Evolutionary conservation across 2,329 filamentous ascomycete species (phyloP), one percentile per base, ranked within the genome.

Genomic region (Phaeosphaeria sp.): DNA sequence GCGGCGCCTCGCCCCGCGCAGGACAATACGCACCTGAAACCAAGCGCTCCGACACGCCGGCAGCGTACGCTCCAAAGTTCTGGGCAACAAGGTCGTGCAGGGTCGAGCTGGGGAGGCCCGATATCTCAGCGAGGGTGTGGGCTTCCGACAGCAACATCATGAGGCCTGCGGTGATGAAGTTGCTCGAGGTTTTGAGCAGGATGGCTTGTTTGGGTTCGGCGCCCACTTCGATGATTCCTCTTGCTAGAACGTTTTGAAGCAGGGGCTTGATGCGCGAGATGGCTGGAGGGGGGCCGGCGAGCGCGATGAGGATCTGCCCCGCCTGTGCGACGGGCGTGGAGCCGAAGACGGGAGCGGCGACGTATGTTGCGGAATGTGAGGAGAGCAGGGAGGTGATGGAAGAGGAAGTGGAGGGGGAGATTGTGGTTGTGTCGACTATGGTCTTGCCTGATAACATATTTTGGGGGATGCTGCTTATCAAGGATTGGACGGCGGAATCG

Each of bases 101-200:
- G 0, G 76, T 73, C 0, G 75, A 61, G 7, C 71, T 74, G 0
- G 79, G 76, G 0, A 85, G 73, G 0, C 77, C 79, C 0, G 80
- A 77, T 60, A 79, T 80, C 54, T 82, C 80, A 0, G 82, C 83
- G 11, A 84, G 72, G 0, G 82, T 79, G 18, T 84, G 82, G 0
- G 82, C 79, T 67, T 85, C 83, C 0, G 79, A 77, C 4, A 85
- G 72, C 0, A 83, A 68, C 52, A 82, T 79, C 80, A 82, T 83
- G 63, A 83, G 75, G 0, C 80, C 80, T 1, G 81, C 80, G 0
- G 81, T 83, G 13, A 84, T 74, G 47, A 82, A 81, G 54, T 84
- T 84, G 15, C 80, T 62, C 4, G 81, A 76, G 1, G 81, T 83
- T 60, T 85, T 85, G 36, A 85, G 71, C 23, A 84, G 68, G 0